Evolutionary conservation across 768 basidiomycete genomes (phyloP), one percentile per base, ranked within the genome.

Genomic region (Rhizopogon vulgaris): DNA sequence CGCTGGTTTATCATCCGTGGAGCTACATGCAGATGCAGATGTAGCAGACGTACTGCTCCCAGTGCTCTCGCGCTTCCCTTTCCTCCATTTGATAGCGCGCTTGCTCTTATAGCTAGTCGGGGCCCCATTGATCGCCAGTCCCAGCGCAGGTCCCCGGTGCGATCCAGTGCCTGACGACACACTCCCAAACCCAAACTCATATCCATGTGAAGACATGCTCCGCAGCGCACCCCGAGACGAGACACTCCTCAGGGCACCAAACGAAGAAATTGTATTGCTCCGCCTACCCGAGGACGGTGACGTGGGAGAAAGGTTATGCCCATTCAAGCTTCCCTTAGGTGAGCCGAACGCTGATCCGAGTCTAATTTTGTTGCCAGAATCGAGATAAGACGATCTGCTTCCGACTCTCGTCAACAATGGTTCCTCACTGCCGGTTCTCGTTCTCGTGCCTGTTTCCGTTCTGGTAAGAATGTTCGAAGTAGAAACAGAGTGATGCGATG

Each of bases 331-430:
- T 17, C 48, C 41, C 17, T 53, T 51, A 4, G 61, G 53, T 10
- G 67, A 67, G 18, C 67, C 59, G 36, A 69, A 67, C 11, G 65
- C 67, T 38, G 66, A 67, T 15, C 66, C 67, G 17, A 69, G 53
- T 11, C 57, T 51, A 2, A 43, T 34, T 18, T 17, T 51, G 41
- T 52, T 57, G n/a, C 56, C 48, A 41, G 53, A 60, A 18, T 22
- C 39, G 18, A 38, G 17, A 18, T 45, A 43, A 17, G 45, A 28
- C 18, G 32, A 43, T 0, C 25, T 41, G 15, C 57, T 61, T 11
- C 45, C 48, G 6, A 28, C 32, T 12, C 38, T 36, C 8, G 53
- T 52, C 5, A 67, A 41, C 10, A 67, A 34, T 7, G 59, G 65
- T 12, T 67, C 66, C 24, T 67, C 67, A 12, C 66, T 67, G 39